Conservation (phyloP, 495 filamentous ascomycete genomes). For the Penicillium ochrochloron region DNA sequence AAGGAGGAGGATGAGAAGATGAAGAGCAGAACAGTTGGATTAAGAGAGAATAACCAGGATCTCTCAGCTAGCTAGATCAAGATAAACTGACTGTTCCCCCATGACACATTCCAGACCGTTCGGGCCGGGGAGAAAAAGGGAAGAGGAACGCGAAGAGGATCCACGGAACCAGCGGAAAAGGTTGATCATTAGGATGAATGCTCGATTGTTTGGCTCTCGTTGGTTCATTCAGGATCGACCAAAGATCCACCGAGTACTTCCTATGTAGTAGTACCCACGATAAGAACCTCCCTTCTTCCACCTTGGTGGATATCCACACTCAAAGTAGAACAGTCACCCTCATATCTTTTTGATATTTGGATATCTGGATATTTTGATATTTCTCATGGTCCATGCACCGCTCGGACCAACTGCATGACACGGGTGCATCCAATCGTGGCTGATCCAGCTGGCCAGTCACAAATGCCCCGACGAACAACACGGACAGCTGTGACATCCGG, state of each 20-base stretch:
- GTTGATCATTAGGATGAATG: neutral
- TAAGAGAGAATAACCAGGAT: neutral
- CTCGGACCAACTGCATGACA: conserved; percentile 6
- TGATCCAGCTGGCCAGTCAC: neutral
- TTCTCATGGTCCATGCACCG: neutral
- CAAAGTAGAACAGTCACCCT: no score
- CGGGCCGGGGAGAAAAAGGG: neutral
- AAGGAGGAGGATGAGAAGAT: neutral
- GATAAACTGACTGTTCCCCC: neutral
- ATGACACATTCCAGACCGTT: conserved; percentile 7
- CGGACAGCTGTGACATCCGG: neutral
- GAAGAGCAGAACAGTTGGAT: neutral
- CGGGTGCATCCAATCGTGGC: neutral
- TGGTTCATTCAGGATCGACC: neutral
- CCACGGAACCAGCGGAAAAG: neutral
- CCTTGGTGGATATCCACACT: no score
- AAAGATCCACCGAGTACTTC: neutral
- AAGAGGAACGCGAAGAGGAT: neutral
- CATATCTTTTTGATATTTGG: neutral
- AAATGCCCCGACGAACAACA: neutral
- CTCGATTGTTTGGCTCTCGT: neutral
- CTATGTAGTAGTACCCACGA: neutral
- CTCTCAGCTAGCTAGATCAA: neutral
- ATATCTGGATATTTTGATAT: neutral
- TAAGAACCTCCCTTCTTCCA: neutral